A percentile compares a stretch with the other conserved stretches of the same genome.
Evolutionary conservation across 2,329 filamentous ascomycete genomes (phyloP).

Genomic region (Boeremia exigua): DNA sequence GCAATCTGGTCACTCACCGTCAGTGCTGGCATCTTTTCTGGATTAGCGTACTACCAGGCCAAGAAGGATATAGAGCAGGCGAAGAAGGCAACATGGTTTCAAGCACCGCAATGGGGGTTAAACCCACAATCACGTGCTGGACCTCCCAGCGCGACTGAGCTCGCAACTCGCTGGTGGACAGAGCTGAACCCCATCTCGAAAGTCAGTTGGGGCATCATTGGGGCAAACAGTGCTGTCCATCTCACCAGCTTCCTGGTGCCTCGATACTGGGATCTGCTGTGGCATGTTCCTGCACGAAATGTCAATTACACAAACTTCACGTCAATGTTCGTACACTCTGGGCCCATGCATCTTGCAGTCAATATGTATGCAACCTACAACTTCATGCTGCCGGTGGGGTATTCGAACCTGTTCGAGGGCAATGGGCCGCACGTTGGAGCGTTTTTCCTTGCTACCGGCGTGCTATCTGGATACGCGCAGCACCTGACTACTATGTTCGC

Average conservation of each 20-base stretch:
- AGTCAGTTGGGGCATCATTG: constrained; percentile 38
- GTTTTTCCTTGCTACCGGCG: constrained; percentile 40
- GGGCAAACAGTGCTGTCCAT: constrained; percentile 35
- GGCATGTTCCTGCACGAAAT: constrained; percentile 41
- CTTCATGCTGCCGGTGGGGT: constrained; percentile 39
- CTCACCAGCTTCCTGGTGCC: constrained; percentile 32
- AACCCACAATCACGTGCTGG: constrained; percentile 19
- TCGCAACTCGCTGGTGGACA: constrained; percentile 34
- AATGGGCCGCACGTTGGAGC: constrained; percentile 37
- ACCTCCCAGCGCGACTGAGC: constrained; percentile 36
- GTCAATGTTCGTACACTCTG: constrained; percentile 35
- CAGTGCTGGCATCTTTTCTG: constrained; percentile 37
- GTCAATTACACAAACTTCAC: constrained; percentile 41
- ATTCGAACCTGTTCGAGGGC: constrained; percentile 39
- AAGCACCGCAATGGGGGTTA: constrained; percentile 25
- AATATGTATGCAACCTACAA: constrained; percentile 42
- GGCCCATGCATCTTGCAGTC: constrained; percentile 30
- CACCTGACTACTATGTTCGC: constrained; percentile 37
- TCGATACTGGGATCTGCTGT: constrained; percentile 32
- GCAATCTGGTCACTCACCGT: constrained; percentile 37
- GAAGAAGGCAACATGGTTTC: constrained; percentile 23
- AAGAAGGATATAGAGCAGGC: constrained; percentile 33
- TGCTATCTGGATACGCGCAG: constrained; percentile 40
- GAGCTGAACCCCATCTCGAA: constrained; percentile 35
- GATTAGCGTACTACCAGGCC: constrained; percentile 38